Conservation (phyloP, 768 basidiomycete species). For the Asterophora parasitica region DNA sequence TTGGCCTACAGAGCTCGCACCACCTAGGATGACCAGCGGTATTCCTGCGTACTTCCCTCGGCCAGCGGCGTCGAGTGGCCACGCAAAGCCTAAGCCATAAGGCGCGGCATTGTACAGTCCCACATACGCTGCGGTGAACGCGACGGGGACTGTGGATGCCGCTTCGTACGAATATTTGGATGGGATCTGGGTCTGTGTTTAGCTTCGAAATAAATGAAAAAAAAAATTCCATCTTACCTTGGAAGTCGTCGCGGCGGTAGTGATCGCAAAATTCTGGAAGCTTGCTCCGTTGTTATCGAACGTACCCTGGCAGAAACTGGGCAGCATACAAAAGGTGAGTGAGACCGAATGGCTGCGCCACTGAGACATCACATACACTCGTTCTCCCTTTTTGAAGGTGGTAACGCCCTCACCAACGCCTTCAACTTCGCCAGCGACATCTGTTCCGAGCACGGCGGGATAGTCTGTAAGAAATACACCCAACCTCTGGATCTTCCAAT, state of each 20-base stretch:
- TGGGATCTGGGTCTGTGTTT: conserved; percentile 27
- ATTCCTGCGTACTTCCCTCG: conserved; percentile 24
- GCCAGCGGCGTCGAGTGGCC: conserved; percentile 22
- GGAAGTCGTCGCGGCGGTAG: conserved; percentile 33
- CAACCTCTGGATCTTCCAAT: conserved; percentile 45
- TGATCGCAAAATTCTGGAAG: conserved; percentile 43
- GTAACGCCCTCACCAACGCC: conserved; percentile 48
- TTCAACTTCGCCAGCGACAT: conserved; percentile 48
- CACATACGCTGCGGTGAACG: conserved; percentile 30
- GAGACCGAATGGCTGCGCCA: background rate
- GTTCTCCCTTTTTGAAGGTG: conserved; percentile 46
- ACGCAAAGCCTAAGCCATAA: conserved; percentile 20
- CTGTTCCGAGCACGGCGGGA: conserved; percentile 44
- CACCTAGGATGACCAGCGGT: conserved; percentile 28
- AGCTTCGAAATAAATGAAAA: background rate
- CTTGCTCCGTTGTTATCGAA: conserved; percentile 32
- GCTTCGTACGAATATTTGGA: conserved; percentile 31
- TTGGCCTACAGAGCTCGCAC: conserved; percentile 25
- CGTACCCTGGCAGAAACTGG: conserved; percentile 36
- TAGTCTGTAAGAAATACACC: conserved; percentile 35
- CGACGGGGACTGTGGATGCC: conserved; percentile 38
- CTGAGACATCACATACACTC: conserved; percentile 35
- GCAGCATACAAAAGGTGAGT: background rate
- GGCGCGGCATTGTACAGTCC: conserved; percentile 27
- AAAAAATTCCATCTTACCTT: conserved; percentile 26